Evolutionary conservation across 805 yeast genomes (phyloP).

Genomic region (Lipomyces kockii): DNA sequence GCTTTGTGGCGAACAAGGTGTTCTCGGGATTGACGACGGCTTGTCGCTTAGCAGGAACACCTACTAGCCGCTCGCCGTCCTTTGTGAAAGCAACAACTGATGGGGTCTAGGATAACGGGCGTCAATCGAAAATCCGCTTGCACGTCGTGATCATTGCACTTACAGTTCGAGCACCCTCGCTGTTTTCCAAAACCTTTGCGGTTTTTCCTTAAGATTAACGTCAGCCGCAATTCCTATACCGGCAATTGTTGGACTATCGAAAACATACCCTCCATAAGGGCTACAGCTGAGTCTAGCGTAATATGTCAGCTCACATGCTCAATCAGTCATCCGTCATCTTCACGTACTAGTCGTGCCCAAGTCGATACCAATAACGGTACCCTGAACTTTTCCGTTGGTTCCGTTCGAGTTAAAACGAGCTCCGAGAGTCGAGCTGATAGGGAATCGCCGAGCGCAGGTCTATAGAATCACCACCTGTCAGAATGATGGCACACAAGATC

Average conservation of each 20-base stretch:
- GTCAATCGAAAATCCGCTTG: not conserved
- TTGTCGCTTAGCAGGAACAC: conserved; percentile 95
- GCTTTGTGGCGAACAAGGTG: conserved; percentile 92
- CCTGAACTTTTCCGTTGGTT: conserved; percentile 52
- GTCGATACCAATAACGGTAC: conserved; percentile 81
- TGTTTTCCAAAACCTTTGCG: conserved; percentile 79
- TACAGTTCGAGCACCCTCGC: conserved; percentile 70
- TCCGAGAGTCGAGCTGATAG: conserved; percentile 19
- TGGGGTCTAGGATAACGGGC: conserved; percentile 58
- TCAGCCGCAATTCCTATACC: not conserved
- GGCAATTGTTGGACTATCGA: not conserved
- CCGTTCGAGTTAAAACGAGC: conserved; percentile 54
- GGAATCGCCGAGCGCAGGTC: conserved; percentile 11
- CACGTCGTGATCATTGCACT: not conserved
- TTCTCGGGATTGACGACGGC: conserved; percentile 93
- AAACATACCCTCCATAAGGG: conserved; percentile 61
- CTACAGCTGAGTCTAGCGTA: conserved; percentile 72
- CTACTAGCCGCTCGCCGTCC: conserved; percentile 89
- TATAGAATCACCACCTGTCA: conserved; percentile 4
- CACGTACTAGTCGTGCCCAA: conserved; percentile 71
- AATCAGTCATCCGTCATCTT: not conserved
- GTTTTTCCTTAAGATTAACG: conserved; percentile 53
- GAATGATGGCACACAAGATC: not conserved
- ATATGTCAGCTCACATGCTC: not conserved
- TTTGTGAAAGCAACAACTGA: conserved; percentile 93